Evolutionary conservation across 2,329 filamentous ascomycete genomes (phyloP).

Genomic region (Bipolaris zeicola): DNA sequence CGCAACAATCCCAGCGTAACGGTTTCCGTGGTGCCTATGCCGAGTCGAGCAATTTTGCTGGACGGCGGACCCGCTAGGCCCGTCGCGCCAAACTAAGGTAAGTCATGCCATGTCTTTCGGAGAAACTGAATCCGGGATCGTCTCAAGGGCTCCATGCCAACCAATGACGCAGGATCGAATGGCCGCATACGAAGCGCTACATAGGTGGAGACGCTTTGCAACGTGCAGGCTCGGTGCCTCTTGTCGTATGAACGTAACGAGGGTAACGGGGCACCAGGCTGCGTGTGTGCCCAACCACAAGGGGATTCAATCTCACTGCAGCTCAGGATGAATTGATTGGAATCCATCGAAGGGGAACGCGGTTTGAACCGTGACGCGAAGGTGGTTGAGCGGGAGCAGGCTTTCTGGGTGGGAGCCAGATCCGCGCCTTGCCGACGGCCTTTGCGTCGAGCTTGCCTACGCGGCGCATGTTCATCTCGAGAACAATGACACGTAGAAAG

Average conservation of each 20-base stretch:
- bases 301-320: conserved; percentile 3
- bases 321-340: conserved; percentile 30
- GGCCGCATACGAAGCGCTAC: conserved; percentile 2
- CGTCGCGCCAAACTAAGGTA: conserved; percentile 12
- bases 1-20: conserved; percentile 5
- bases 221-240: conserved; percentile 8
- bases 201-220: conserved; percentile 3
- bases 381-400: conserved; percentile 33
- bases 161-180: conserved; percentile 13
- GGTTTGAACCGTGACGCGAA: conserved; percentile 28
- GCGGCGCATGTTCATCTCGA: conserved; percentile 72
- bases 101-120: conserved; percentile 24
- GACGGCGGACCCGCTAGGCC: conserved; percentile 10
- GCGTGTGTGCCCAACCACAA: conserved; percentile 28
- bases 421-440: conserved; percentile 59
- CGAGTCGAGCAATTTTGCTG: conserved; percentile 12
- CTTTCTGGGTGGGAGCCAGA: conserved; percentile 66
- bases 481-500: conserved; percentile 67
- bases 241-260: conserved; percentile 11
- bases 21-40: conserved; percentile 10
- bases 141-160: conserved; percentile 13
- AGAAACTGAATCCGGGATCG: conserved; percentile 23
- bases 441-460: conserved; percentile 65
- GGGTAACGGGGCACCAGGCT: conserved; percentile 9
- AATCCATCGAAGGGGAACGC: conserved; percentile 47